These are phyloP conservation scores for Coemansia sp. DNA, from an alignment of 192 early-diverging fungal species.

Conservation along the genomic window DNA sequence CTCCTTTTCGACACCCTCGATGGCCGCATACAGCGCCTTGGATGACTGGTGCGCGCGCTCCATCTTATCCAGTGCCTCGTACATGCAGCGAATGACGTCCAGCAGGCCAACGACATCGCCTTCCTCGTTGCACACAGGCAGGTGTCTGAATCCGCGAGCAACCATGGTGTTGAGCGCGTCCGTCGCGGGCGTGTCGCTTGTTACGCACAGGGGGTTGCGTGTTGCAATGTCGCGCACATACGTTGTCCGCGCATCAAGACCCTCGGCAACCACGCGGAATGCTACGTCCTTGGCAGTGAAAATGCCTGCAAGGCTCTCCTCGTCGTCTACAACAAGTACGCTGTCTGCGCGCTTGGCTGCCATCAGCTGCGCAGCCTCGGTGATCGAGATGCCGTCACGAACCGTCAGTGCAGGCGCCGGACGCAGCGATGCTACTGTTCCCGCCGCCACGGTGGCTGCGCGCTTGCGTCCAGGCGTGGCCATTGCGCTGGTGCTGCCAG, in stretches of 20 bases:
- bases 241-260: constrained; percentile 63
- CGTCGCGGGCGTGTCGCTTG: constrained; percentile 72
- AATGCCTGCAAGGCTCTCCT: constrained; percentile 90
- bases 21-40: constrained; percentile 75
- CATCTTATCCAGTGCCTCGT: constrained; percentile 84
- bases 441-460: constrained; percentile 34
- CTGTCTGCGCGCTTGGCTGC: constrained; percentile 96
- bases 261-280: constrained; percentile 88
- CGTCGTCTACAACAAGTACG: constrained; percentile 90
- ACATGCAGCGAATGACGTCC: constrained; percentile 84
- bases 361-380: constrained; percentile 91
- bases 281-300: constrained; percentile 98
- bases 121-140: constrained; percentile 84
- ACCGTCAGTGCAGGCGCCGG: constrained; percentile 86
- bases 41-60: constrained; percentile 80
- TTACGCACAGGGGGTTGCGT: constrained; percentile 85
- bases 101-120: constrained; percentile 82
- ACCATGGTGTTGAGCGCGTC: constrained; percentile 85
- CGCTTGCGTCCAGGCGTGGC: constrained; percentile 40
- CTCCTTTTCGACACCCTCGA: constrained; percentile 80
- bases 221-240: constrained; percentile 90
- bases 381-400: constrained; percentile 70
- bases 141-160: constrained; percentile 77
- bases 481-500: constrained; percentile 8
- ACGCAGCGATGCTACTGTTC: constrained; percentile 88